Percentiles rank a stretch among this genome's conserved stretches.
Conservation (phyloP, 2,329 filamentous ascomycete genomes). For the Hortaea werneckii region DNA sequence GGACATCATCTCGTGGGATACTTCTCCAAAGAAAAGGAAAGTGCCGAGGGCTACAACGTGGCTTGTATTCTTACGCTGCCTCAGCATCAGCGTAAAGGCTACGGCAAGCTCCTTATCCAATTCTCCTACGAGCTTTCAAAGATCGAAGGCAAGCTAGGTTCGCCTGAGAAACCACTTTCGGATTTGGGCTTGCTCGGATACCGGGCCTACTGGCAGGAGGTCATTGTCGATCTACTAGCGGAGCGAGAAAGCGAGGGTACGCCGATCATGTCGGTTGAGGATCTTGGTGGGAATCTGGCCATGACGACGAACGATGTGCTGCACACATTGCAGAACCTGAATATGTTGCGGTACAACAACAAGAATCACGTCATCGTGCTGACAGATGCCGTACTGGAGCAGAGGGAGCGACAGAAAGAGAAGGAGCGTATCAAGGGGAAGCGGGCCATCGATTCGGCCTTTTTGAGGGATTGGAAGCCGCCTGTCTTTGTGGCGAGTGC, state of each 20-base stretch:
- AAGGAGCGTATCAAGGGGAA: constrained; percentile 67
- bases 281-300: constrained; percentile 65
- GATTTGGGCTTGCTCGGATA: constrained; percentile 91
- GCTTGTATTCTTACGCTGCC: constrained; percentile 95
- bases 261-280: constrained; percentile 72
- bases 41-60: constrained; percentile 91
- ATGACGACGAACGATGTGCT: constrained; percentile 99
- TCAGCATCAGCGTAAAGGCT: constrained; percentile 91
- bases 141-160: constrained; percentile 88
- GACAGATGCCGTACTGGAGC: constrained; percentile 66
- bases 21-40: constrained; percentile 98
- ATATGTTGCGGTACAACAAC: constrained; percentile 93
- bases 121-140: constrained; percentile 97
- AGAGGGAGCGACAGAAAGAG: constrained; percentile 54
- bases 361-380: constrained; percentile 94
- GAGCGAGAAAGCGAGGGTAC: constrained; percentile 53
- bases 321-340: constrained; percentile 84
- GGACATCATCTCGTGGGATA: constrained; percentile 98
- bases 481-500: constrained; percentile 85
- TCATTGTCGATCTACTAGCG: constrained; percentile 77
- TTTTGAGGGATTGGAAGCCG: constrained; percentile 79
- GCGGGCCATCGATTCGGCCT: constrained; percentile 63
- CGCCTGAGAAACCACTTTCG: constrained; percentile 90
- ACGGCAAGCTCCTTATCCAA: constrained; percentile 84
- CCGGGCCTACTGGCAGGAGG: constrained; percentile 95